These are phyloP conservation scores for Ballota nigra DNA, from an alignment of 257 asterid species.

Conservation along the genomic window DNA sequence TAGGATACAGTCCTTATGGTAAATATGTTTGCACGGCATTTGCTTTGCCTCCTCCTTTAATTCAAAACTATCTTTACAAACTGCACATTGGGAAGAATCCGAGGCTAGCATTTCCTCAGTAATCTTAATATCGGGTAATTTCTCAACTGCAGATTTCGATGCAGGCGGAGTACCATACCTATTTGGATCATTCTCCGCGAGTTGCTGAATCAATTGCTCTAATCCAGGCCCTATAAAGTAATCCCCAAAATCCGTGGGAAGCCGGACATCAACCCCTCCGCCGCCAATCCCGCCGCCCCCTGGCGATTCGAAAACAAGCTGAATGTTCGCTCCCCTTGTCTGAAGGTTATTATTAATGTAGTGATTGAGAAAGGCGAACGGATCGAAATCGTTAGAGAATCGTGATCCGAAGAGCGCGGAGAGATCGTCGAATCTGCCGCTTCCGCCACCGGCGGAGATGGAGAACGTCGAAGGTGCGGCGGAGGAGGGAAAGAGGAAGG, in stretches of 20 bases:
- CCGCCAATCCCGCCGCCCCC: conserved; percentile 35
- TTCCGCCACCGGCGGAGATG: conserved; percentile 22
- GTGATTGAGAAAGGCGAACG: conserved; percentile 47
- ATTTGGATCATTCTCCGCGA: conserved; percentile 35
- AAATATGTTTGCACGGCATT: conserved; percentile 55
- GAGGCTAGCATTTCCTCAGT: conserved; percentile 24
- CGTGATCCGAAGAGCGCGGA: conserved; percentile 27
- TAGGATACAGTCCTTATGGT: conserved; percentile 53
- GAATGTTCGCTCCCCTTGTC: conserved; percentile 52
- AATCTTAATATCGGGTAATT: conserved; percentile 32
- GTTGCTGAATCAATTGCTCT: conserved; percentile 36
- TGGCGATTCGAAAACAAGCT: conserved; percentile 54
- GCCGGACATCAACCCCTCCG: conserved; percentile 31
- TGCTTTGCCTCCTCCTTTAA: conserved; percentile 43
- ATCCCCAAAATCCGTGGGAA: conserved; percentile 34
- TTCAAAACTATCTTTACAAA: conserved; percentile 57
- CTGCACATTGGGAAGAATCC: conserved; percentile 50
- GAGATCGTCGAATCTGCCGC: conserved; percentile 24
- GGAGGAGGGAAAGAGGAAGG: conserved; percentile 35
- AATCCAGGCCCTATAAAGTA: conserved; percentile 35
- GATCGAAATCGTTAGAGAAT: conserved; percentile 53
- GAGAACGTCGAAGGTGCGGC: conserved; percentile 23
- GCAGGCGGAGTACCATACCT: conserved; percentile 43
- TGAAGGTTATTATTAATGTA: conserved; percentile 37
- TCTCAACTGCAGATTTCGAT: conserved; percentile 28